phyloP scores from a whole-genome alignment of 163 green algal species.

The Coccomyxa subellipsoidea region DNA sequence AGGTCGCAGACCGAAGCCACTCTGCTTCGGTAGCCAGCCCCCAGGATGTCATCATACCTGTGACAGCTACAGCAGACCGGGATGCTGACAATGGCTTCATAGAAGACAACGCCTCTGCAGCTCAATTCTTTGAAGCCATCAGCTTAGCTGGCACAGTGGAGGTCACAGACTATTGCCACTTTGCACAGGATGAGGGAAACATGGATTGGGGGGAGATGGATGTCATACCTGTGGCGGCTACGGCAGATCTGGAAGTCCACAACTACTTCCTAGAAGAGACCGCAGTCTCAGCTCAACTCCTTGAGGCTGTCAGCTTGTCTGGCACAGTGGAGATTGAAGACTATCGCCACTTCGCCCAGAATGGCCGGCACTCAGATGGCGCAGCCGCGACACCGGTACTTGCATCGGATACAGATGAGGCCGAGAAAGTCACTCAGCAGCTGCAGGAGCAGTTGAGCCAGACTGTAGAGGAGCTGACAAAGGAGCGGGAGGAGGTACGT shows the following conservation, averaged over 20 bases:
- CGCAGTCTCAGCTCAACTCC: too few relatives aligned
- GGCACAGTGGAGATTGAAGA: background rate
- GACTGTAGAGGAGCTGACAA: background rate
- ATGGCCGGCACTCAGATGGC: background rate
- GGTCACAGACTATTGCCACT: background rate
- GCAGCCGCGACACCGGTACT: background rate
- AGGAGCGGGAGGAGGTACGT: background rate
- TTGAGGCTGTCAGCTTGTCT: background rate
- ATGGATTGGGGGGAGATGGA: too few relatives aligned
- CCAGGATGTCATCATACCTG: too few relatives aligned
- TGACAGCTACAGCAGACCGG: too few relatives aligned
- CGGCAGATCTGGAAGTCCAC: too few relatives aligned
- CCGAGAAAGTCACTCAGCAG: background rate
- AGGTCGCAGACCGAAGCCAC: background rate
- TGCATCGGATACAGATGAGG: background rate
- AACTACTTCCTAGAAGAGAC: too few relatives aligned
- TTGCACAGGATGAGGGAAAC: background rate
- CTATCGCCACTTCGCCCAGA: background rate
- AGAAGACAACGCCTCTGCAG: background rate
- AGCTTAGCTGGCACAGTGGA: background rate
- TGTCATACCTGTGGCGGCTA: too few relatives aligned
- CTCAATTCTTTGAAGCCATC: background rate
- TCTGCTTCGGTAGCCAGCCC: too few relatives aligned
- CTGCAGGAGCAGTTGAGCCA: background rate
- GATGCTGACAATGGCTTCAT: background rate